Evolutionary conservation across 192 early-diverging fungal genomes (phyloP).

Genomic region (Coemansia sp.): DNA sequence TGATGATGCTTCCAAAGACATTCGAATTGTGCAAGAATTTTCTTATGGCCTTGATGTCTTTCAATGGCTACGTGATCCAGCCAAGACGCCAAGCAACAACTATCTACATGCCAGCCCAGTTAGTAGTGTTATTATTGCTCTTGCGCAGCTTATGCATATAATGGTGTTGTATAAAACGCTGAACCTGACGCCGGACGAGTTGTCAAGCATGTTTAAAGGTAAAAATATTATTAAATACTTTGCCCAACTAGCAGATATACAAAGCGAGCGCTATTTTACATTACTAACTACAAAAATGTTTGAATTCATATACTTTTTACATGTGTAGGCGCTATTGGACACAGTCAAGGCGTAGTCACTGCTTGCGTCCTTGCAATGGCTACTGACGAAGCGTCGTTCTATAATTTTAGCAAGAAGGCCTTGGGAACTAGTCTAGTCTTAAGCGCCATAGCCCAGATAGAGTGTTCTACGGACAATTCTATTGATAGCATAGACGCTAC

Average conservation of each 20-base stretch:
- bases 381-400: slow-evolving; percentile 77
- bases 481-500: not conserved
- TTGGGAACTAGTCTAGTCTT: slow-evolving; percentile 80
- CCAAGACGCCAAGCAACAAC: slow-evolving; percentile 67
- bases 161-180: slow-evolving; percentile 68
- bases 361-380: slow-evolving; percentile 81
- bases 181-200: slow-evolving; percentile 54
- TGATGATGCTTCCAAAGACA: slow-evolving; percentile 57
- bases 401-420: slow-evolving; percentile 72
- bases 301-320: not conserved
- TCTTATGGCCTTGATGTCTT: slow-evolving; percentile 71
- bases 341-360: too few species aligned
- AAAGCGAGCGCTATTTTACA: too few species aligned
- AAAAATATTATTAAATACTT: slow-evolving; percentile 9
- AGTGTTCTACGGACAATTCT: slow-evolving; percentile 9
- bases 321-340: slow-evolving; percentile 64
- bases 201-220: slow-evolving; percentile 25
- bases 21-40: slow-evolving; percentile 56
- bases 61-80: slow-evolving; percentile 70
- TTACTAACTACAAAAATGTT: too few species aligned
- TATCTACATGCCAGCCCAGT: too few species aligned
- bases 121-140: too few species aligned
- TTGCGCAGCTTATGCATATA: slow-evolving; percentile 83
- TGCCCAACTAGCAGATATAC: too few species aligned
- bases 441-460: slow-evolving; percentile 77